Conservation (phyloP, 441 rosid genomes). For the Corymbia citriodora region DNA sequence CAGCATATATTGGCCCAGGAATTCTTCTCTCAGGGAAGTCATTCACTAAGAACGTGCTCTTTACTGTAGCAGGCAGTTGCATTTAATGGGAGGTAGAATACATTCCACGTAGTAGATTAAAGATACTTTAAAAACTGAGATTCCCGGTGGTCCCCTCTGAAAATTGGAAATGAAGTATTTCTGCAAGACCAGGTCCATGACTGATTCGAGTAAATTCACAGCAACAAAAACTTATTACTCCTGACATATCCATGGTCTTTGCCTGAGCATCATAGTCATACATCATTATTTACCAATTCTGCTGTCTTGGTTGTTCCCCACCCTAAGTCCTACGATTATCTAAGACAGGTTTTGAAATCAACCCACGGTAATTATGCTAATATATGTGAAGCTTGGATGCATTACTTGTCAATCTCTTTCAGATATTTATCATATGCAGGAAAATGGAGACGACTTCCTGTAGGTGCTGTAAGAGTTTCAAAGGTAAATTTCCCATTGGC, state of each 20-base stretch:
- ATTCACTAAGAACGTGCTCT: neutral
- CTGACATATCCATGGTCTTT: neutral
- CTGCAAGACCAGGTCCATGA: neutral
- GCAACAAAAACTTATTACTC: neutral
- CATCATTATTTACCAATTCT: neutral
- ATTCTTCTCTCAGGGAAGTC: neutral
- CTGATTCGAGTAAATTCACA: neutral
- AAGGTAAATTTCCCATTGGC: conserved; percentile 75
- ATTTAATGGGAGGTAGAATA: neutral
- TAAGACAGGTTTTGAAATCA: neutral
- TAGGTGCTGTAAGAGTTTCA: conserved; percentile 81
- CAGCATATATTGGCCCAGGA: neutral
- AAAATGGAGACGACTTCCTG: conserved; percentile 57
- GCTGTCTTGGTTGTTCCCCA: neutral
- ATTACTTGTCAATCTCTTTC: conserved; percentile 70
- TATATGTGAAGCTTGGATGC: neutral
- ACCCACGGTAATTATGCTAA: neutral
- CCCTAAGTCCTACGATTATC: neutral
- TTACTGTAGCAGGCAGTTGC: neutral
- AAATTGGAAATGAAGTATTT: neutral
- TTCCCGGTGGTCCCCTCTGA: neutral
- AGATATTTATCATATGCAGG: conserved; percentile 83
- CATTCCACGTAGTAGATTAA: neutral
- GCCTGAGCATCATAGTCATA: neutral
- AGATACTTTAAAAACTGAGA: neutral